Conservation (phyloP, 2,329 filamentous ascomycete species). For the Cladosporium austrohemisphaericum region DNA sequence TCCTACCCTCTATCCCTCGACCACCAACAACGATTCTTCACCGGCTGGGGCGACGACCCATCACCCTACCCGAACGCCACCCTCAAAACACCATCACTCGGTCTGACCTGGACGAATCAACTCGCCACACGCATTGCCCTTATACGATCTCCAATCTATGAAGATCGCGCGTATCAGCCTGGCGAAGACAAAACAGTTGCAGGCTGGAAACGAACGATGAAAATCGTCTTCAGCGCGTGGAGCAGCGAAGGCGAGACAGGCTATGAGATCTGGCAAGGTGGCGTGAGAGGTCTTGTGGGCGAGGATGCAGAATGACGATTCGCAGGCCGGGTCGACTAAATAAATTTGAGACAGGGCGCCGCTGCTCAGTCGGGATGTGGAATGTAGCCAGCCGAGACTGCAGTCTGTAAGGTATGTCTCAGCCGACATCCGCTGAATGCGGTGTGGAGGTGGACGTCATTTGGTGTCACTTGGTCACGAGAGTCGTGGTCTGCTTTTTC, state of each 20-base stretch:
- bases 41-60: conserved; percentile 76
- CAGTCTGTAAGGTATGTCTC: no score
- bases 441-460: no score
- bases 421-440: no score
- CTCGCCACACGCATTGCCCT: conserved; percentile 78
- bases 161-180: conserved; percentile 36
- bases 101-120: conserved; percentile 88
- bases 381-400: not conserved
- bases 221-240: conserved; percentile 86
- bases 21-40: conserved; percentile 92
- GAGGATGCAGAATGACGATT: no score
- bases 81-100: conserved; percentile 80
- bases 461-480: no score
- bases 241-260: conserved; percentile 58
- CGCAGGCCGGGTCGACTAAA: no score
- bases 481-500: no score
- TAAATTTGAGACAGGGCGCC: no score
- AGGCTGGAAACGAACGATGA: conserved; percentile 72
- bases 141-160: conserved; percentile 62
- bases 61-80: conserved; percentile 27
- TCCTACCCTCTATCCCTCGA: conserved; percentile 66
- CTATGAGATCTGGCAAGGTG: conserved; percentile 71
- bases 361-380: not conserved
- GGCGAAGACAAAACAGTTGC: conserved; percentile 46
- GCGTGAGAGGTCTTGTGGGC: conserved; percentile 35